Evolutionary conservation across 148 eudicot genomes (phyloP), one percentile per base, ranked within the genome.

Genomic region (Spergularia bocconei): DNA sequence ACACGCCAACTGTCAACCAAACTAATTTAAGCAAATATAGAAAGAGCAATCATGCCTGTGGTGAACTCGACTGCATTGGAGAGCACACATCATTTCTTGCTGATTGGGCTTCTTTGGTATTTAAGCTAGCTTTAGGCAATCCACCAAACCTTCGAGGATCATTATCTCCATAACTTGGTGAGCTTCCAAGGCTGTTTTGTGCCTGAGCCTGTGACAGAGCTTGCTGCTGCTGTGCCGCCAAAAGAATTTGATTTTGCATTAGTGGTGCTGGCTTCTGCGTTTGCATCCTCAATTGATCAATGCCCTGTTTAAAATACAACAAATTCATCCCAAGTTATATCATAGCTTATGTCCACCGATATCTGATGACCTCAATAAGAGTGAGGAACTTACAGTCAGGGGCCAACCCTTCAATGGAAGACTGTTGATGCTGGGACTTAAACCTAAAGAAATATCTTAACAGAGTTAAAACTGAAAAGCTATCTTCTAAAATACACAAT

Each of bases 391-490:
- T 80, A 92, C 98, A 19, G 98, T 92, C 66, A 94, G 76, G 74
- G 98, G 98, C 98, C 98, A 94, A 65, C 98, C 98, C 92, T 94
- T 94, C 82, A 94, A 75, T 1, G 98, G 98, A 77, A 94, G 93
- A 84, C 91, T 80, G 60, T 85, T 87, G 71, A 87, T 87, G 52
- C 92, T 87, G 59, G 82, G 91, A 84, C 85, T 92, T 66, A 92
- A 76, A 59, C 92, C 97, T 91, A 81, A 52, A 64, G 56, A 71
- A 56, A 66, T 69, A 57, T 62, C 58, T 11, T 47, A 56, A 53
- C 55, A 72, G 21, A 71, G 21, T 20, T 76, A 63, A 8, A 67
- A 53, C 51, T 53, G 21, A 38, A 36, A 72, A 66, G 25, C 62
- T 33, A 56, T 14, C 8, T 44, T 36, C 13, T 23, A 19, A 6